phyloP scores from a whole-genome alignment of 441 rosid genomes.

The Gossypium gossypioides region DNA sequence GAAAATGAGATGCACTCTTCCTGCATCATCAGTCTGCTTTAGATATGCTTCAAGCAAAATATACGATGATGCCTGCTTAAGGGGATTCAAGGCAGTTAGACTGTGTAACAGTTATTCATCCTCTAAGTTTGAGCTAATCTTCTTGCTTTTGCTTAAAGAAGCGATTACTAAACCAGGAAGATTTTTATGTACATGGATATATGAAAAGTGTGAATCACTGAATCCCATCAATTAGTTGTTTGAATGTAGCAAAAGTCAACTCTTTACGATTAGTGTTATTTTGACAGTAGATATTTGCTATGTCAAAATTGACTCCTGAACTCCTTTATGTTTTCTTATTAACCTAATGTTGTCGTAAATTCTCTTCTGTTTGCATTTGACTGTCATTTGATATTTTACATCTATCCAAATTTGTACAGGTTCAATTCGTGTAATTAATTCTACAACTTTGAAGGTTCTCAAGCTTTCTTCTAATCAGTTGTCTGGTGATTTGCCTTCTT shows the following conservation, averaged over 20 bases:
- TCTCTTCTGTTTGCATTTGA: background rate
- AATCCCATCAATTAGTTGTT: slow-evolving; percentile 5
- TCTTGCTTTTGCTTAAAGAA: background rate
- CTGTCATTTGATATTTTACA: slow-evolving; percentile 12
- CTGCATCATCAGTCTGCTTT: background rate
- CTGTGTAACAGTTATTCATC: background rate
- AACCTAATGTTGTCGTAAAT: background rate
- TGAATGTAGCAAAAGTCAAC: background rate
- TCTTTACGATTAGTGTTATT: background rate
- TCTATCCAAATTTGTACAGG: slow-evolving; percentile 42
- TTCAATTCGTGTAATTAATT: slow-evolving; percentile 44
- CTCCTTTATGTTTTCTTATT: background rate
- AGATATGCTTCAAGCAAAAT: slow-evolving; percentile 1
- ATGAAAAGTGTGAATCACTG: background rate
- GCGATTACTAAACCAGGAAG: background rate
- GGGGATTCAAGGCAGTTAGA: background rate
- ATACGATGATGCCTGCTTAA: background rate
- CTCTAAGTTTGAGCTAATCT: background rate
- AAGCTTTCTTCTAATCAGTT: slow-evolving; percentile 71
- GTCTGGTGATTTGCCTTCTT: slow-evolving; percentile 57
- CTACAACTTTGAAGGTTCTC: slow-evolving; percentile 51
- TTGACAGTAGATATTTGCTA: background rate
- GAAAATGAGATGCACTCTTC: background rate
- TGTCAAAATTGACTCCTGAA: background rate
- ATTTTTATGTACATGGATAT: background rate